Base-by-base conservation (phyloP, 306 rosid genomes). In the Glycine latifolia region DNA sequence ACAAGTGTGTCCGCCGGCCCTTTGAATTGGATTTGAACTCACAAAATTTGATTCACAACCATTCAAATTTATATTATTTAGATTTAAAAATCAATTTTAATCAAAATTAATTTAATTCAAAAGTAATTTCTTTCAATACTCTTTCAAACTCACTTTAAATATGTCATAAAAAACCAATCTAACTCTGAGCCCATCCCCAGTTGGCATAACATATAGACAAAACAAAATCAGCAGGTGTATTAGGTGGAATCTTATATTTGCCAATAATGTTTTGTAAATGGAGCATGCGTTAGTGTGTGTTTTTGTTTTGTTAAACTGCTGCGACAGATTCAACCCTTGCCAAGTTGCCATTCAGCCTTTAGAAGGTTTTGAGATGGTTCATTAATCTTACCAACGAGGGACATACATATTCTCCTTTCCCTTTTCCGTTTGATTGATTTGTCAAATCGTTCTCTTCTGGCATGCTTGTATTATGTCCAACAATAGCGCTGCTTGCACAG, bases 401-500 rank as follows among this genome's bases (percentile, higher is more conserved):
- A 6, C 41, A 5, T 55, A 15, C 66, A 26, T 26, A 15, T 71
- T 56, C 14, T 43, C 44, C 35, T 10, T 37, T 76, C 14, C 83
- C 37, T 75, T 67, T 78, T 58, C 31, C 44, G 6, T 4, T 70
- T 62, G 31, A 31, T 43, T 43, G 46, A 4, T 43, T 77, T 44
- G 62, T 53, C n/a, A 72, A 73, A 80, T 37, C 35, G 54, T 63
- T 76, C 56, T 56, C 47, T 8, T 7, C 8, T 76, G 59, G 58
- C 26, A 68, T 13, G 55, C 48, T 14, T 43, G 9, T n/a, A 46
- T 50, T 31, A 67, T 46, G 52, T 14, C 11, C 17, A 73, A 16
- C 17, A 52, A 33, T 35, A 17, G 17, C 63, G 55, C 26, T 62
- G 16, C 48, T 46, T 55, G 31, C 14, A 60, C 35, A 17, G 56